Evolutionary conservation across 139 green algal species (phyloP), one percentile per base, ranked within the genome.

Genomic region (Astrephomene gubernaculifera): DNA sequence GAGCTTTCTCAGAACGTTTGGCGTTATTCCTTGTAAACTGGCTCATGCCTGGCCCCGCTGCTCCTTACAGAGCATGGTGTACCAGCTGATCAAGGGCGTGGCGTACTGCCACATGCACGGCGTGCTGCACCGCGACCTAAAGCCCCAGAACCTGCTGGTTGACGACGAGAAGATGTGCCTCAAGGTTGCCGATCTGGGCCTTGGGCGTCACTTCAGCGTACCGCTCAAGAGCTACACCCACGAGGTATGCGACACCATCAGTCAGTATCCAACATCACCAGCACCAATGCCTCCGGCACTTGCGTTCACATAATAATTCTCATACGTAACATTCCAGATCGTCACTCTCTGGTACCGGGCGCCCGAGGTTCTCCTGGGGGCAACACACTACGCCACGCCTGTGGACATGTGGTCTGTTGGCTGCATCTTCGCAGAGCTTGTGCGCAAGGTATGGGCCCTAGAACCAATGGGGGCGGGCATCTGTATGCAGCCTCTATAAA

Each of bases 201-300:
- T 99, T 53, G 98, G 96, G 22, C 93, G 98, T 7, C 94, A 96
- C 27, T 99, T 99, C 91, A 96, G 93, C 83, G 95, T 99, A n/a
- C 98, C 98, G n/a, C 92, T 99, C 73, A 98, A 98, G 89, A 95
- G 90, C 73, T 99, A 99, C 93, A 99, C 98, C 36, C 98, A 99
- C 88, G 98, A 99, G 93, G 95, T 97, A 31, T 14, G 68, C n/a
- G n/a, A n/a, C n/a, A n/a, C n/a, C n/a, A n/a, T n/a, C n/a, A n/a
- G n/a, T n/a, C n/a, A n/a, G n/a, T n/a, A n/a, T n/a, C n/a, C n/a
- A n/a, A n/a, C n/a, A n/a, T n/a, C n/a, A n/a, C n/a, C n/a, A n/a
- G n/a, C n/a, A n/a, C n/a, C n/a, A n/a, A n/a, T 74, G 12, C 67
- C 8, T 74, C 67, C 67, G 6, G 36, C 67, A 24, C 5, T 21